These are phyloP conservation scores for Scedosporium apiospermum DNA, from an alignment of 2,329 filamentous ascomycete species.

Conservation along the genomic window DNA sequence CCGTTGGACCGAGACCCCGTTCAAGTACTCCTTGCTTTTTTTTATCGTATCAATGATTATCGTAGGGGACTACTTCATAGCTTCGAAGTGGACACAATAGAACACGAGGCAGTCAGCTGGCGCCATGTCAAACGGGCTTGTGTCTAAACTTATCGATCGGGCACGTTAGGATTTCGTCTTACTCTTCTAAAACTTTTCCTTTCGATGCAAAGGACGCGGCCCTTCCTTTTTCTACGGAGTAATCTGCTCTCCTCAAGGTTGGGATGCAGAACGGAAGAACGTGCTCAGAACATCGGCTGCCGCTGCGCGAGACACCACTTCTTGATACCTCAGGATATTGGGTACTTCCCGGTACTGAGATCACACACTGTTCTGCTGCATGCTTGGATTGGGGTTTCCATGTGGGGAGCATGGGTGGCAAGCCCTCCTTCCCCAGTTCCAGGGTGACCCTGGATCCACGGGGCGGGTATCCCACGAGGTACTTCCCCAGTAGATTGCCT, in stretches of 20 bases:
- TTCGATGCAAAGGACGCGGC: not conserved
- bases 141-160: not conserved
- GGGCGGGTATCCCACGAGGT: constrained; percentile 6
- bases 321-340: not conserved
- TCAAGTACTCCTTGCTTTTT: not conserved
- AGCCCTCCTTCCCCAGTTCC: constrained; percentile 6
- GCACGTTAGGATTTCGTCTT: not conserved
- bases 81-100: too few relatives aligned
- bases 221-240: too few relatives aligned
- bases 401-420: not conserved
- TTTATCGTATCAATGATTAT: not conserved
- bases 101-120: too few relatives aligned
- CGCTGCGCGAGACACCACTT: too few relatives aligned
- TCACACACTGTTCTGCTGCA: not conserved
- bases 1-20: constrained; percentile 7
- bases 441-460: constrained; percentile 4
- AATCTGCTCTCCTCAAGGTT: too few relatives aligned
- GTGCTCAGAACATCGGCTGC: not conserved
- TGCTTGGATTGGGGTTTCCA: not conserved
- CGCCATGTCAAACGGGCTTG: not conserved
- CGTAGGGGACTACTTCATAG: not conserved
- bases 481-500: not conserved
- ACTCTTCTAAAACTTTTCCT: not conserved
- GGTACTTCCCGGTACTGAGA: not conserved
- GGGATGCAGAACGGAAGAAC: not conserved